phyloP scores from a whole-genome alignment of 495 filamentous ascomycete genomes.

The Penicillium daleae region DNA sequence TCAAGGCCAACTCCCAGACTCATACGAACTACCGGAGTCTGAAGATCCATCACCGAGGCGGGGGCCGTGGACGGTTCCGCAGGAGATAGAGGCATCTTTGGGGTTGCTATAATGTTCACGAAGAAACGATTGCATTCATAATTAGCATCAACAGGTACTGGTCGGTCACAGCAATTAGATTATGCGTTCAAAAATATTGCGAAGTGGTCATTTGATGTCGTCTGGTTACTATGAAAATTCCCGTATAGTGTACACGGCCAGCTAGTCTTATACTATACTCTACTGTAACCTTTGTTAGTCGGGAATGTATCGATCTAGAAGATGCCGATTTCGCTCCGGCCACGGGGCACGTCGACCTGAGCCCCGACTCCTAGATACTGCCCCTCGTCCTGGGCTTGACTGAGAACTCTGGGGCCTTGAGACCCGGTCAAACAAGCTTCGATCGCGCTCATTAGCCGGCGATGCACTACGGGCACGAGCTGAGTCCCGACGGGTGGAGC shows the following conservation, averaged over 20 bases:
- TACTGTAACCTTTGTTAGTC: slow-evolving; percentile 30
- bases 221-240: not conserved
- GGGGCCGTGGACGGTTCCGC: slow-evolving; percentile 52
- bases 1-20: slow-evolving; percentile 72
- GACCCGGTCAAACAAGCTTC: slow-evolving; percentile 31
- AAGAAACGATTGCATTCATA: slow-evolving; percentile 39
- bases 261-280: not conserved
- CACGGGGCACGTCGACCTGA: slow-evolving; percentile 26
- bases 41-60: slow-evolving; percentile 68
- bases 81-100: slow-evolving; percentile 35
- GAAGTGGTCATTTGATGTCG: not conserved
- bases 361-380: slow-evolving; percentile 22
- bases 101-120: slow-evolving; percentile 21
- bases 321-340: slow-evolving; percentile 30
- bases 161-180: slow-evolving; percentile 12
- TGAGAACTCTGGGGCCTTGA: slow-evolving; percentile 23
- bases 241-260: not conserved
- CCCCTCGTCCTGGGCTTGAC: slow-evolving; percentile 7
- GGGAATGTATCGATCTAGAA: slow-evolving; percentile 45
- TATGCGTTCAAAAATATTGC: not conserved
- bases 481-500: not conserved
- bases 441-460: slow-evolving; percentile 26
- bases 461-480: slow-evolving; percentile 26
- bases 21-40: slow-evolving; percentile 83
- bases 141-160: slow-evolving; percentile 25